Evolutionary conservation across 352 stramenopile species (phyloP).

Genomic region (Phytophthora vignae): DNA sequence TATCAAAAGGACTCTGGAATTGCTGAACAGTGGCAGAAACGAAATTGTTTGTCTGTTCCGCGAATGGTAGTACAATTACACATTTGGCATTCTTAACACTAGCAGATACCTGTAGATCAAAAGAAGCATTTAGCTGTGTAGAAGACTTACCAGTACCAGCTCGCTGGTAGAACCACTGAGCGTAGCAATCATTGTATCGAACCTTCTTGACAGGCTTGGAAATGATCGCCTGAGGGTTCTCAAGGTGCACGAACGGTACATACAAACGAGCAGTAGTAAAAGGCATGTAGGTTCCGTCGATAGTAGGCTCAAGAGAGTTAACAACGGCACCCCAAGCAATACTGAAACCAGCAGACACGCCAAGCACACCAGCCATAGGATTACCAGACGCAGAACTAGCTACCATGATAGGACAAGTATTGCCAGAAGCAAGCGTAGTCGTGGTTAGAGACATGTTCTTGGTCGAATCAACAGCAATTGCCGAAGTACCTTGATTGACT

Average conservation of each 20-base stretch:
- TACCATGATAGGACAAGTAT: constrained; percentile 1
- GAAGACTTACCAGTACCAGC: constrained; percentile 4
- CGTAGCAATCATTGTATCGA: constrained; percentile 18
- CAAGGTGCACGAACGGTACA: constrained; percentile 11
- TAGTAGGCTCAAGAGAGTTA: constrained; percentile 8
- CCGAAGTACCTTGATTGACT: constrained; percentile 3
- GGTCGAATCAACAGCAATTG: constrained; percentile 2
- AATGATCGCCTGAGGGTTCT: constrained; percentile 19
- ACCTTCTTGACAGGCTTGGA: constrained; percentile 17
- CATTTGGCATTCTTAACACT: constrained; percentile 12
- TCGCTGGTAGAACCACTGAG: constrained; percentile 14
- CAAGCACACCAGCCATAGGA: constrained; percentile 2
- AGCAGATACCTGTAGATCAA: constrained; percentile 15
- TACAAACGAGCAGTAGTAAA: constrained; percentile 9
- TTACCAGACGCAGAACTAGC: neutral
- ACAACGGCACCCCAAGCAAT: constrained; percentile 9
- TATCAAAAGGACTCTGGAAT: constrained; percentile 2
- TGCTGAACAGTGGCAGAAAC: neutral
- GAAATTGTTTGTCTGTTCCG: neutral
- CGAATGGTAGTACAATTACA: neutral
- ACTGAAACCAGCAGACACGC: constrained; percentile 14
- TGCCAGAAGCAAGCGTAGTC: constrained; percentile 4
- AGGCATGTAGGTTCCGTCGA: constrained; percentile 13
- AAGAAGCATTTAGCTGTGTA: constrained; percentile 5
- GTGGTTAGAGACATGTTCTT: constrained; percentile 3